Conservation (phyloP, 805 yeast genomes). For the Saturnispora zaruensis region DNA sequence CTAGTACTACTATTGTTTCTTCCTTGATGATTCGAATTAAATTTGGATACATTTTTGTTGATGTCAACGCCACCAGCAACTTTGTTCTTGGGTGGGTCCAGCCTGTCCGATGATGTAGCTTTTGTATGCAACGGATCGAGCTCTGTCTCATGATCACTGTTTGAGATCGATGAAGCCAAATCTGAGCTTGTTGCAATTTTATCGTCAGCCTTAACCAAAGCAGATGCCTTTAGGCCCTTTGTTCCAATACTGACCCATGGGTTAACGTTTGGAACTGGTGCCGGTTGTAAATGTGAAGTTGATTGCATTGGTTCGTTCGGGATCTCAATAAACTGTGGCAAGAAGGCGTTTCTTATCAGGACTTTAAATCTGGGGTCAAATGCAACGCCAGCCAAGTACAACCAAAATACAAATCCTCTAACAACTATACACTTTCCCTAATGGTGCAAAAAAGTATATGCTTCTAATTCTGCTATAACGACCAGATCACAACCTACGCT, state of each 20-base stretch:
- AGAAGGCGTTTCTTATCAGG: background rate
- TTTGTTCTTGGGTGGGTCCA: background rate
- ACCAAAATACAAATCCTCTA: background rate
- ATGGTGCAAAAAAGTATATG: background rate
- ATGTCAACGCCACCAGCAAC: background rate
- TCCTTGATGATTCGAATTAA: background rate
- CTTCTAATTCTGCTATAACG: background rate
- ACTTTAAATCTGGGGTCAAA: background rate
- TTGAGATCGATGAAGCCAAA: background rate
- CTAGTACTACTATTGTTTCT: background rate
- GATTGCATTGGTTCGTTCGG: background rate
- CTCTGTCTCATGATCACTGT: background rate
- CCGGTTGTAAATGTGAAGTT: slow-evolving; percentile 17
- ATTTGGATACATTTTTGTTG: background rate
- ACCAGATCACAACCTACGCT: background rate
- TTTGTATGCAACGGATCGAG: background rate
- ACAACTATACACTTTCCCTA: background rate
- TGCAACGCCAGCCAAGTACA: background rate
- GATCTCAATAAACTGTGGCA: background rate
- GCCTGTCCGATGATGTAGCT: background rate
- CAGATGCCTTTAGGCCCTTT: slow-evolving; percentile 1
- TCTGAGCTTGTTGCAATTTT: background rate
- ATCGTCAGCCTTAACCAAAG: background rate
- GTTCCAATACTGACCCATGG: slow-evolving; percentile 18
- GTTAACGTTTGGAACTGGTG: slow-evolving; percentile 24